Evolutionary conservation across 108 stramenopile genomes (phyloP).

Genomic region (Parmales sp.): DNA sequence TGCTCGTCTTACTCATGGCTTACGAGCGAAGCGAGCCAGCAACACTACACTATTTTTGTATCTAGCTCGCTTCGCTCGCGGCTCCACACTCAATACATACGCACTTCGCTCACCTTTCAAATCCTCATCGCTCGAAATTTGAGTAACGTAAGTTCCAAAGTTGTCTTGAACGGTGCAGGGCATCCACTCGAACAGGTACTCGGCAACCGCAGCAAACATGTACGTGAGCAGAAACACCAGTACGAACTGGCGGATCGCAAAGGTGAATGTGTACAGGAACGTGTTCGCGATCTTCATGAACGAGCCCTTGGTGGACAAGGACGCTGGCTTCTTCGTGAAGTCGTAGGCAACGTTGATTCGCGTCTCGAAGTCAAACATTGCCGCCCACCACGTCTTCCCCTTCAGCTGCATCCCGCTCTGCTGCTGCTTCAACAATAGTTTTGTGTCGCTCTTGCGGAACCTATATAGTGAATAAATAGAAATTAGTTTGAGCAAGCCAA

Average conservation of each 20-base stretch:
- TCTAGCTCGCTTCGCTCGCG: too few species aligned
- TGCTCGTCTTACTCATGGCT: too few species aligned
- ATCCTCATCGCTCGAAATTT: too few species aligned
- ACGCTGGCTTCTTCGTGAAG: not conserved
- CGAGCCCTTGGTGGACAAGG: not conserved
- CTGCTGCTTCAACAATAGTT: not conserved
- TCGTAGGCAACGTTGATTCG: not conserved
- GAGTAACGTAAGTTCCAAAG: too few species aligned
- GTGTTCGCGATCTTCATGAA: not conserved
- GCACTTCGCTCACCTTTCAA: too few species aligned
- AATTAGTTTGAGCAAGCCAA: too few species aligned
- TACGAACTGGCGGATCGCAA: not conserved
- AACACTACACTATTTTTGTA: too few species aligned
- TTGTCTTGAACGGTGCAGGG: not conserved
- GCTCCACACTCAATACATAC: too few species aligned
- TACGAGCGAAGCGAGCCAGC: too few species aligned
- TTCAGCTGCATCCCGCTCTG: not conserved
- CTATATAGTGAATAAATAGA: too few species aligned
- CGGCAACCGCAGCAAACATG: not conserved
- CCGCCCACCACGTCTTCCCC: not conserved
- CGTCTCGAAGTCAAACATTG: not conserved
- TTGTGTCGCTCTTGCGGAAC: not conserved
- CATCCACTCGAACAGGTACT: not conserved
- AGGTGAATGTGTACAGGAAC: not conserved
- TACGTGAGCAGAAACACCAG: not conserved